Percentiles rank a stretch among this genome's conserved stretches.
Conservation (phyloP, 2,329 filamentous ascomycete species). For the Fusarium tuaranense region DNA sequence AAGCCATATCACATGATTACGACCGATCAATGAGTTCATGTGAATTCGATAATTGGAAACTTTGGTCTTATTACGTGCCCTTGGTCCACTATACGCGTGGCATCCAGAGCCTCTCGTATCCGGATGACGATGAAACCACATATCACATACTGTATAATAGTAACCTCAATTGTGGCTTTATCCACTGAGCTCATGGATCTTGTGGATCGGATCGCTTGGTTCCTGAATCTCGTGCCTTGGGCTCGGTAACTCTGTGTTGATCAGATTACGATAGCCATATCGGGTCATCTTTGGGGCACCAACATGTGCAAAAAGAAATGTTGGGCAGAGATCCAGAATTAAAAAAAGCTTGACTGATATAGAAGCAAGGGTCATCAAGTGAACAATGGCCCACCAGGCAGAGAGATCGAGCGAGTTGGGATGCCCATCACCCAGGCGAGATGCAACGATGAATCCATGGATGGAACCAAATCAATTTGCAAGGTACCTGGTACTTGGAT, state of each 20-base stretch:
- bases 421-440: background rate
- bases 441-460: background rate
- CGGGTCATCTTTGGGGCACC: slow-evolving; percentile 1
- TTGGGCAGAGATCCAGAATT: slow-evolving; percentile 2
- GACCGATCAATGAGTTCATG: background rate
- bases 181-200: slow-evolving; percentile 7
- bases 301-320: slow-evolving; percentile 3
- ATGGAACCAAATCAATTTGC: background rate
- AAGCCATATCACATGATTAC: background rate
- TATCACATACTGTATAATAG: background rate
- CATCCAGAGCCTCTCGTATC: slow-evolving; percentile 16
- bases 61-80: background rate
- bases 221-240: background rate
- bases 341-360: slow-evolving; percentile 3
- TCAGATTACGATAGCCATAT: slow-evolving; percentile 9
- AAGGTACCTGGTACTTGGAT: slow-evolving; percentile 5
- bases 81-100: slow-evolving; percentile 37
- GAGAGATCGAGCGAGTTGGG: background rate
- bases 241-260: background rate
- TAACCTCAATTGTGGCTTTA: background rate
- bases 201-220: slow-evolving; percentile 12
- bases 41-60: background rate
- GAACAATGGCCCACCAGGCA: background rate
- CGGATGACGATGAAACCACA: slow-evolving; percentile 8
- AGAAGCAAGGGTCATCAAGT: background rate